Percentiles rank a stretch among this genome's conserved stretches.
Conservation (phyloP, 768 basidiomycete species). For the Termitomyces sp. region DNA sequence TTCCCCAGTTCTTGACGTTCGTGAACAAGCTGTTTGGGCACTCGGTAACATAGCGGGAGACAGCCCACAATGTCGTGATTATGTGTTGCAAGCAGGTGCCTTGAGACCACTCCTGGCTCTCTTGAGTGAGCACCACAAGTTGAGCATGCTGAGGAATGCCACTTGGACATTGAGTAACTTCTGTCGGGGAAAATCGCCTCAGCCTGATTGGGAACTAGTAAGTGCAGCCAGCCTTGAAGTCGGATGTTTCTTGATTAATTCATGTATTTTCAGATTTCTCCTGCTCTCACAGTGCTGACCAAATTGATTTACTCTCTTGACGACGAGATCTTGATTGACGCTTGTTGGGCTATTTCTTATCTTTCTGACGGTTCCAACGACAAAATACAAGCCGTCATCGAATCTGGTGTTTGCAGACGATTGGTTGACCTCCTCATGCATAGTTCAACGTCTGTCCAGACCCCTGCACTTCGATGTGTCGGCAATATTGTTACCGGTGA, state of each 20-base stretch:
- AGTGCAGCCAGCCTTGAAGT: slow-evolving; percentile 26
- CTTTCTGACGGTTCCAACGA: slow-evolving; percentile 98
- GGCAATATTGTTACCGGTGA: slow-evolving; percentile 99
- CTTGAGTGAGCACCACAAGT: slow-evolving; percentile 94
- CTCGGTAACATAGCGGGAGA: slow-evolving; percentile 99
- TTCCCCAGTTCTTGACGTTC: slow-evolving; percentile 91
- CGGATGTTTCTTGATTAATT: slow-evolving; percentile 7
- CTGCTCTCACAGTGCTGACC: slow-evolving; percentile 92
- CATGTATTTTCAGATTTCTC: slow-evolving; percentile 69
- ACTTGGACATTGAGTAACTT: slow-evolving; percentile 99
- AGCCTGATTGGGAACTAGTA: slow-evolving; percentile 97
- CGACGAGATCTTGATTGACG: slow-evolving; percentile 98
- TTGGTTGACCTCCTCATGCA: slow-evolving; percentile 97
- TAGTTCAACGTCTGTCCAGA: slow-evolving; percentile 92
- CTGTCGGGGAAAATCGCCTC: slow-evolving; percentile 95
- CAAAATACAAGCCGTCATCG: slow-evolving; percentile 99
- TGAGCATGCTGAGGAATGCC: slow-evolving; percentile 97
- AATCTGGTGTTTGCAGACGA: slow-evolving; percentile 95
- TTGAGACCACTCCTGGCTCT: slow-evolving; percentile 86
- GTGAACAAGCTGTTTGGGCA: slow-evolving; percentile 99
- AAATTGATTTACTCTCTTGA: slow-evolving; percentile 99
- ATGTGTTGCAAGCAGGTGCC: slow-evolving; percentile 91
- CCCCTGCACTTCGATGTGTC: slow-evolving; percentile 95
- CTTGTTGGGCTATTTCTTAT: slow-evolving; percentile 99
- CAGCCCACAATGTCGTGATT: slow-evolving; percentile 95